Percentiles rank a stretch among this genome's conserved stretches.
These are phyloP conservation scores for Rosa persica DNA, from an alignment of 306 rosid species.

Conservation along the genomic window DNA sequence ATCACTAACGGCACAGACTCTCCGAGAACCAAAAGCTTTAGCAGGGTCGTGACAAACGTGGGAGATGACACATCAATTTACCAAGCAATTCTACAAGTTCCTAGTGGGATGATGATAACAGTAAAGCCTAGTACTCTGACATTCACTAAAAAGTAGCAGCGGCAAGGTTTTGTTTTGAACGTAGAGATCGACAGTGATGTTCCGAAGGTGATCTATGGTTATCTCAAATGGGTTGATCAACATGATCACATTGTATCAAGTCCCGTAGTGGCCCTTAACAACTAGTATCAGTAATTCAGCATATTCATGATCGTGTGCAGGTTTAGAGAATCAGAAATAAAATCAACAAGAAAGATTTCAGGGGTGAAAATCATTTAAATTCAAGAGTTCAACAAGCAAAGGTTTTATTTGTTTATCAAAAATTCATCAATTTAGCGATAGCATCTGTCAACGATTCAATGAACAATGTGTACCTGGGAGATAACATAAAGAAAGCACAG, in stretches of 20 bases:
- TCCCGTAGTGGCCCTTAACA: not conserved
- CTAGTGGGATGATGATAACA: conserved; percentile 12
- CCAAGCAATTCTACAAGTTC: not conserved
- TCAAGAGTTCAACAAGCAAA: no score
- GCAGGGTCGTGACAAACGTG: conserved; percentile 23
- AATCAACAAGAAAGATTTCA: no score
- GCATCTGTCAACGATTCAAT: not conserved
- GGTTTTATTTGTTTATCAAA: no score
- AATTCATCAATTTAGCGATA: no score
- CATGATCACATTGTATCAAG: conserved; percentile 4
- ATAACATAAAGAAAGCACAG: not conserved
- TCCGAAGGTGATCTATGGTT: not conserved
- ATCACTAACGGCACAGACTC: not conserved
- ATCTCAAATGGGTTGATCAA: conserved; percentile 14
- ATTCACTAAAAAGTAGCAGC: not conserved
- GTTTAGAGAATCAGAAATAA: no score
- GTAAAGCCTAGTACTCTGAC: conserved; percentile 13
- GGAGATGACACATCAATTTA: not conserved
- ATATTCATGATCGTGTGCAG: not conserved
- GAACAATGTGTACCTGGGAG: not conserved
- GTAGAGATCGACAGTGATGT: not conserved
- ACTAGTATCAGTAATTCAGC: not conserved
- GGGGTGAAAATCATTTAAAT: no score
- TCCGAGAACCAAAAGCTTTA: conserved; percentile 1
- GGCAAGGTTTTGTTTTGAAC: not conserved